phyloP scores from a whole-genome alignment of 2,329 filamentous ascomycete species.

The Alternaria sp. region DNA sequence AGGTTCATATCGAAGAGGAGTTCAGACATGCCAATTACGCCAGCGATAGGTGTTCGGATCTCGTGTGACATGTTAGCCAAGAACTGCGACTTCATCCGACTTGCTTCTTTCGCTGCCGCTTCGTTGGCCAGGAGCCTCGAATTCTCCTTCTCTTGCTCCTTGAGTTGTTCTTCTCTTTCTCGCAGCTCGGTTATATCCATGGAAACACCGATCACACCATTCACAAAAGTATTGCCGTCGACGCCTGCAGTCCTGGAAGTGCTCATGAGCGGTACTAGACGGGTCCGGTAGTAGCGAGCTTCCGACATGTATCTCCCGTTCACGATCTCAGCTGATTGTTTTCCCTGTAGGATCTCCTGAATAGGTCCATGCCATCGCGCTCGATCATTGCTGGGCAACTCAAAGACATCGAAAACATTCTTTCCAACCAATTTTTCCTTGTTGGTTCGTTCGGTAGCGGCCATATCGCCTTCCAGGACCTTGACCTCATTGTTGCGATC shows the following conservation, averaged over 20 bases:
- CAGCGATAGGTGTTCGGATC: constrained; percentile 78
- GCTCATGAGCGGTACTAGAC: constrained; percentile 70
- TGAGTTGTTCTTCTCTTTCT: constrained; percentile 66
- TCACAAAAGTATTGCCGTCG: constrained; percentile 61
- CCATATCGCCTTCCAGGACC: constrained; percentile 72
- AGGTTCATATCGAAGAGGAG: constrained; percentile 72
- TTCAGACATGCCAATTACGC: constrained; percentile 81
- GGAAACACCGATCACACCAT: constrained; percentile 78
- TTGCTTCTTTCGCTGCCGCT: constrained; percentile 79
- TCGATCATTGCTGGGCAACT: constrained; percentile 35
- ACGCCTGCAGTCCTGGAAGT: constrained; percentile 61
- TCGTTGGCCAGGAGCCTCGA: constrained; percentile 74
- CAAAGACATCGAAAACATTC: constrained; percentile 70
- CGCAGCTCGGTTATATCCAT: constrained; percentile 80
- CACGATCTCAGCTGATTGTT: constrained; percentile 64
- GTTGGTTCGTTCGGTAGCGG: constrained; percentile 46
- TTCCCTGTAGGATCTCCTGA: constrained; percentile 68
- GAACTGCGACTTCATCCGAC: constrained; percentile 79
- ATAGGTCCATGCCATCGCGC: constrained; percentile 63
- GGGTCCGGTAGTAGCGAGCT: constrained; percentile 72
- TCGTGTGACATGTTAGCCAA: constrained; percentile 84
- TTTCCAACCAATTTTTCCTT: constrained; percentile 57
- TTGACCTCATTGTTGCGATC: constrained; percentile 67
- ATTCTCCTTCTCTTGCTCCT: constrained; percentile 72
- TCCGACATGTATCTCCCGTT: constrained; percentile 64